Base-by-base conservation (phyloP, 2,329 filamentous ascomycete genomes). In the Colletotrichum noveboracense region DNA sequence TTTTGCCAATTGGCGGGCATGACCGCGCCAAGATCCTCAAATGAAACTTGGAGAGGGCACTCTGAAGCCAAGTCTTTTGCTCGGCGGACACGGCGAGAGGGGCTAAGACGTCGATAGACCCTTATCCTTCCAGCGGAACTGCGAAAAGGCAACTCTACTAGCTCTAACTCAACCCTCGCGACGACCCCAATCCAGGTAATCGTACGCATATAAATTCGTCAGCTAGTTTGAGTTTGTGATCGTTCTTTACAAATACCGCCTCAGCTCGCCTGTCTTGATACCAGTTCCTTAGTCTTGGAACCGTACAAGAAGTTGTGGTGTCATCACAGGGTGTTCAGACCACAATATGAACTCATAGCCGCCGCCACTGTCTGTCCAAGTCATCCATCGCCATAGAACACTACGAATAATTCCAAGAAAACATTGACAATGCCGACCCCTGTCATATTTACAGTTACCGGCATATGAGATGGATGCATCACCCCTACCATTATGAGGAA, bases 281-380 rank as follows among this genome's bases (percentile, higher is more conserved):
- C 12, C 13, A 36, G 4, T 4, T 14, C 6, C 34, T 36, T 0
- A 36, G 3, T 0, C 34, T 38, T 38, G 36, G 36, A 4, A 6
- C 1, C 6, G 14, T 36, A 7, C 3, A 0, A 36, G 3, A 36
- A 36, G 14, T 38, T 38, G 7, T 5, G 36, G 36, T 38, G 1
- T 18, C 36, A 18, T 38, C 36, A 2, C 16, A 5, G 0, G 36
- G 14, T 38, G 14, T 18, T 38, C 3, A 2, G 18, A 2, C 14
- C 0, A 1, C 36, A 7, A 9, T 0, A 7, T 38, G 7, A 38
- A 18, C 4, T 38, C 1, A 9, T 5, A 5, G 1, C 7, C 4
- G 36, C 36, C 36, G 36, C 4, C 3, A n/a, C 18, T 48, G 6
- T 48, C 10, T 48, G 18, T 12, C 9, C 18, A 48, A 1, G 18